Percentiles rank a stretch among this genome's conserved stretches.
These are phyloP conservation scores for Lodderomyces elongisporus DNA, from an alignment of 1,139 yeast species.

Conservation along the genomic window DNA sequence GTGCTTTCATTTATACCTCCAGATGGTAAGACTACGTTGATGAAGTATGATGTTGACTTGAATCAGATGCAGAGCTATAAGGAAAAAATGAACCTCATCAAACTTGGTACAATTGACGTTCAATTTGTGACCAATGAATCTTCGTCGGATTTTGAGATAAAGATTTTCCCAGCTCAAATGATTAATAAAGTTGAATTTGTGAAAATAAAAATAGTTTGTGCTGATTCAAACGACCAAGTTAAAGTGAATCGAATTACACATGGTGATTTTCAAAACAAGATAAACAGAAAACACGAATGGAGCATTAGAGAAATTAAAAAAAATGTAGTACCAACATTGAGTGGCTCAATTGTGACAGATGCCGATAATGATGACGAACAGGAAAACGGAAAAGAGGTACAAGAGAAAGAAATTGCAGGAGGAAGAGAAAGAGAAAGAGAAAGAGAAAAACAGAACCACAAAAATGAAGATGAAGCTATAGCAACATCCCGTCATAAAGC, in stretches of 20 bases:
- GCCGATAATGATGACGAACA: slow-evolving; percentile 11
- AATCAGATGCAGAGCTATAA: slow-evolving; percentile 8
- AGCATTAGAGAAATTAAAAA: slow-evolving; percentile 53
- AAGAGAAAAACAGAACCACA: slow-evolving; percentile 4
- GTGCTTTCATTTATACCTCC: slow-evolving; percentile 75
- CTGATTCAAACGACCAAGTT: slow-evolving; percentile 11
- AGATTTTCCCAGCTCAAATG: slow-evolving; percentile 49
- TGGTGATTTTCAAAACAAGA: slow-evolving; percentile 62
- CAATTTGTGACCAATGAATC: slow-evolving; percentile 56
- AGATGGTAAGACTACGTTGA: slow-evolving; percentile 67
- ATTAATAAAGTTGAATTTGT: slow-evolving; percentile 58
- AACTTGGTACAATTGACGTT: slow-evolving; percentile 57
- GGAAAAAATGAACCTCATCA: slow-evolving; percentile 31
- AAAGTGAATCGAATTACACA: slow-evolving; percentile 59
- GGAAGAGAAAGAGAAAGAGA: slow-evolving; percentile 12
- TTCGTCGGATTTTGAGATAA: slow-evolving; percentile 72
- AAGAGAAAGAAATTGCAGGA: slow-evolving; percentile 1
- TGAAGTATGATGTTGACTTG: slow-evolving; percentile 61
- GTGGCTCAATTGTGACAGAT: slow-evolving; percentile 41
- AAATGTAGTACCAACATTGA: slow-evolving; percentile 65
- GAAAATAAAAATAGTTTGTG: slow-evolving; percentile 44
- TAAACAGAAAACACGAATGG: slow-evolving; percentile 66
- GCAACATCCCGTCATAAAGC: slow-evolving; percentile 14
- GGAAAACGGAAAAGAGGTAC: slow-evolving; percentile 10
- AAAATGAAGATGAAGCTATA: slow-evolving; percentile 1